These are phyloP conservation scores for Phlebiopsis gigantea DNA, from an alignment of 768 basidiomycete genomes.

Conservation along the genomic window DNA sequence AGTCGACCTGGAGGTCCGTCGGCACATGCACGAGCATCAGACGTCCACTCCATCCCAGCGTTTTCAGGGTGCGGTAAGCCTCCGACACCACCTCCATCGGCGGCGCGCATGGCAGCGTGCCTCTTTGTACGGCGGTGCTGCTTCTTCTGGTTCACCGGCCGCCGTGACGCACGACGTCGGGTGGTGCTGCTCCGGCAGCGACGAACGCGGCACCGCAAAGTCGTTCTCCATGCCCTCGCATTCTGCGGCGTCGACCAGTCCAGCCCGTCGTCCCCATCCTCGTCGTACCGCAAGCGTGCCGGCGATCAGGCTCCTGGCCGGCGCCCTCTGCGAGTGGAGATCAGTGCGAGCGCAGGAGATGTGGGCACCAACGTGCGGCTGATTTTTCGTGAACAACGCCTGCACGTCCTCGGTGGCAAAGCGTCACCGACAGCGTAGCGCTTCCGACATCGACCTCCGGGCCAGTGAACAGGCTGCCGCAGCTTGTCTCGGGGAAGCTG, in stretches of 20 bases:
- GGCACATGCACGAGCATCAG: conserved; percentile 81
- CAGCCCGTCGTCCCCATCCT: conserved; percentile 51
- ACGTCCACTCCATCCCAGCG: conserved; percentile 98
- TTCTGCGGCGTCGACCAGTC: conserved; percentile 42
- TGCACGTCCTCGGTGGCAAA: conserved; percentile 98
- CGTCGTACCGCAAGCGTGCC: conserved; percentile 77
- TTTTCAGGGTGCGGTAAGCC: conserved; percentile 89
- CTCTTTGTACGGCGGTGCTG: conserved; percentile 83
- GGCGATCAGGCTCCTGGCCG: conserved; percentile 73
- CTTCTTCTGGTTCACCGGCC: conserved; percentile 53
- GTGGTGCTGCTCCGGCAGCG: conserved; percentile 74
- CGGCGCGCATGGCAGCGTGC: conserved; percentile 97
- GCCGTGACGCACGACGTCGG: conserved; percentile 63
- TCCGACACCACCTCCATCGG: conserved; percentile 99
- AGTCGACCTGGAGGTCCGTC: conserved; percentile 97
- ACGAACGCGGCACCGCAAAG: conserved; percentile 87
- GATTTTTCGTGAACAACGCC: conserved; percentile 88
- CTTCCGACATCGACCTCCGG: conserved; percentile 99
- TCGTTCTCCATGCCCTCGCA: conserved; percentile 49
- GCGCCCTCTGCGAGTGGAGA: conserved; percentile 56
- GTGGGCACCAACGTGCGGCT: conserved; percentile 50
- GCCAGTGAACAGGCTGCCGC: conserved; percentile 91
- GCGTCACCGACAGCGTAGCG: conserved; percentile 86
- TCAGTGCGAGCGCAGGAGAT: background rate
- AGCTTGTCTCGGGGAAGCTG: conserved; percentile 98